A percentile compares a stretch with the other conserved stretches of the same genome.
phyloP scores from a whole-genome alignment of 208 protist genomes.

The Lotmaria passim region DNA sequence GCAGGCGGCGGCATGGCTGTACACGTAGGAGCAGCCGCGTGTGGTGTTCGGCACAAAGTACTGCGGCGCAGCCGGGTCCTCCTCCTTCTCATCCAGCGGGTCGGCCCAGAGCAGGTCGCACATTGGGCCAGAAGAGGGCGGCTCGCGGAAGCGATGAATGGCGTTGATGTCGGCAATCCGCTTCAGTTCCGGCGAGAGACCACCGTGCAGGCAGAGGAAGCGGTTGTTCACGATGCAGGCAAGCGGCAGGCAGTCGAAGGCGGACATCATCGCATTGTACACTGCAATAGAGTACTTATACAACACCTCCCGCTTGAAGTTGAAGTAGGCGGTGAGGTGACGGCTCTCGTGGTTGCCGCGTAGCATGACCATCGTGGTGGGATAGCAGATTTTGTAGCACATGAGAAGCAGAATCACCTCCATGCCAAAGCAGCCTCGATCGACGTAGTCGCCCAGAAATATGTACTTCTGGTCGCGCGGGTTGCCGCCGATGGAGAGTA shows the following conservation, averaged over 20 bases:
- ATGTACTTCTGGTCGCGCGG: constrained; percentile 91
- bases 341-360: constrained; percentile 98
- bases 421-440: constrained; percentile 91
- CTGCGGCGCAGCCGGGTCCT: constrained; percentile 39
- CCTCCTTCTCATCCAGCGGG: constrained; percentile 89
- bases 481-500: constrained; percentile 94
- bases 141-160: constrained; percentile 95
- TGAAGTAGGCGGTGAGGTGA: constrained; percentile 98
- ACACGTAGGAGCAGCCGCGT: constrained; percentile 90
- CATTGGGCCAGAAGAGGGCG: constrained; percentile 90
- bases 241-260: constrained; percentile 94
- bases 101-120: constrained; percentile 97
- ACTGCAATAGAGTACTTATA: constrained; percentile 91
- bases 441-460: constrained; percentile 98
- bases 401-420: constrained; percentile 95
- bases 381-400: constrained; percentile 94
- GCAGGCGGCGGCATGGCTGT: constrained; percentile 84
- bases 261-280: constrained; percentile 92
- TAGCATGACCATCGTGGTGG: constrained; percentile 91
- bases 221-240: constrained; percentile 83
- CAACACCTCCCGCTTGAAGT: constrained; percentile 95
- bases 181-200: constrained; percentile 80
- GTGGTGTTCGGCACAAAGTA: constrained; percentile 78
- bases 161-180: constrained; percentile 84
- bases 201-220: constrained; percentile 96